phyloP scores from a whole-genome alignment of 108 stramenopile genomes.

The Discostella stelligeroides region DNA sequence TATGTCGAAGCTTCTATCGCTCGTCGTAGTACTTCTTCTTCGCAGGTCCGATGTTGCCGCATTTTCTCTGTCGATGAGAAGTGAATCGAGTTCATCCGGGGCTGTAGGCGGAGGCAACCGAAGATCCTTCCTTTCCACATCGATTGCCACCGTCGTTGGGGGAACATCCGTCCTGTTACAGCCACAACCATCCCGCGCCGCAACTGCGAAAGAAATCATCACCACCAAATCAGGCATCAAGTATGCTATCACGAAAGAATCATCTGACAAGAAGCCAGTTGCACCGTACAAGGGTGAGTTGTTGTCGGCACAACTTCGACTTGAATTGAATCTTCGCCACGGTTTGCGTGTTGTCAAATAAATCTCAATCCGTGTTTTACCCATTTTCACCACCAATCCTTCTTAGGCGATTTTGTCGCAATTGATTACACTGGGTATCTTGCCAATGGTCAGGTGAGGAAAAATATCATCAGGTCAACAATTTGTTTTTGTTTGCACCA shows the following conservation, averaged over 20 bases:
- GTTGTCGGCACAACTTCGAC: background rate
- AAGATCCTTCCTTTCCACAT: constrained; percentile 31
- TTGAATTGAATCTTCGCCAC: background rate
- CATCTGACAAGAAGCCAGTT: constrained; percentile 46
- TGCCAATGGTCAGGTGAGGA: constrained; percentile 59
- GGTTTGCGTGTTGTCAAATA: background rate
- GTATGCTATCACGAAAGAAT: constrained; percentile 67
- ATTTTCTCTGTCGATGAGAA: constrained; percentile 16
- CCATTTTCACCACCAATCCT: background rate
- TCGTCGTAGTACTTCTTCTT: constrained; percentile 1
- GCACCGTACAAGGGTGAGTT: constrained; percentile 42
- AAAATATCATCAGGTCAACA: background rate
- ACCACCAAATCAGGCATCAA: constrained; percentile 70
- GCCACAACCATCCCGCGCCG: constrained; percentile 24
- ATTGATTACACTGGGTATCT: constrained; percentile 90
- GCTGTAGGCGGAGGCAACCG: background rate
- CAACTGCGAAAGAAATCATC: constrained; percentile 55
- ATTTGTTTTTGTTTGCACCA: background rate
- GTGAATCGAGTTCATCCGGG: background rate
- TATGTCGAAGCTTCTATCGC: constrained; percentile 3
- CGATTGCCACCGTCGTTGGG: constrained; percentile 19
- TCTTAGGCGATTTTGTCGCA: constrained; percentile 73
- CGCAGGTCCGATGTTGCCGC: constrained; percentile 7
- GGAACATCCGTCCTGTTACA: constrained; percentile 17
- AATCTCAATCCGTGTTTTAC: background rate